Evolutionary conservation across 257 asterid genomes (phyloP).

Genomic region (Parsonsia alboflavescens): DNA sequence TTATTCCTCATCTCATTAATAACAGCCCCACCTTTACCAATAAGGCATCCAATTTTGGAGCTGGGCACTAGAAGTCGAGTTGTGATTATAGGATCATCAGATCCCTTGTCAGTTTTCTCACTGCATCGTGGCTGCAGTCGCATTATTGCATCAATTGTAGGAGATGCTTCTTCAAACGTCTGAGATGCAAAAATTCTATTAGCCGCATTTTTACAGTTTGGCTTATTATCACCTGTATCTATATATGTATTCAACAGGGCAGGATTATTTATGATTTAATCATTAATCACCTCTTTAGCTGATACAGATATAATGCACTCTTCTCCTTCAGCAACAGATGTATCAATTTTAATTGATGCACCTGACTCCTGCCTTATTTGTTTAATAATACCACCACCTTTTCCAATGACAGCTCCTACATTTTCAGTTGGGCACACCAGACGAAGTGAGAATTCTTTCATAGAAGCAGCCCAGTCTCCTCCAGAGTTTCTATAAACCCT

Average conservation of each 20-base stretch:
- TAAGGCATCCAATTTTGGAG: constrained; percentile 75
- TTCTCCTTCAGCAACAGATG: constrained; percentile 64
- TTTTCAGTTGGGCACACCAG: constrained; percentile 73
- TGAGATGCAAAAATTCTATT: constrained; percentile 23
- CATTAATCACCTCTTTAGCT: constrained; percentile 65
- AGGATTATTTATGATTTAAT: neutral
- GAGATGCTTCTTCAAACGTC: constrained; percentile 73
- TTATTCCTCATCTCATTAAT: constrained; percentile 70
- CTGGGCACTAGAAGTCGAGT: constrained; percentile 73
- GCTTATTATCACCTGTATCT: constrained; percentile 5
- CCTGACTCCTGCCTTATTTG: constrained; percentile 91
- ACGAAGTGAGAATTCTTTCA: constrained; percentile 62
- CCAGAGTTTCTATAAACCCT: constrained; percentile 42
- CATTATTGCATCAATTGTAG: constrained; percentile 69
- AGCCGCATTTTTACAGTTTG: constrained; percentile 8
- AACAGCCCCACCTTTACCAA: constrained; percentile 88
- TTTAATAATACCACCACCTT: constrained; percentile 70
- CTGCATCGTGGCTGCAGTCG: constrained; percentile 83
- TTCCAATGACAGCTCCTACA: constrained; percentile 86
- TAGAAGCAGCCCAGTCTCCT: constrained; percentile 42
- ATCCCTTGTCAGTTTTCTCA: constrained; percentile 53
- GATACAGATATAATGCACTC: constrained; percentile 74
- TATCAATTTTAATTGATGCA: constrained; percentile 69
- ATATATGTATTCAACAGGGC: neutral
- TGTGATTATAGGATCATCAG: constrained; percentile 47